Base-by-base conservation (phyloP, 23 red algal species). In the Chondrus crispus region DNA sequence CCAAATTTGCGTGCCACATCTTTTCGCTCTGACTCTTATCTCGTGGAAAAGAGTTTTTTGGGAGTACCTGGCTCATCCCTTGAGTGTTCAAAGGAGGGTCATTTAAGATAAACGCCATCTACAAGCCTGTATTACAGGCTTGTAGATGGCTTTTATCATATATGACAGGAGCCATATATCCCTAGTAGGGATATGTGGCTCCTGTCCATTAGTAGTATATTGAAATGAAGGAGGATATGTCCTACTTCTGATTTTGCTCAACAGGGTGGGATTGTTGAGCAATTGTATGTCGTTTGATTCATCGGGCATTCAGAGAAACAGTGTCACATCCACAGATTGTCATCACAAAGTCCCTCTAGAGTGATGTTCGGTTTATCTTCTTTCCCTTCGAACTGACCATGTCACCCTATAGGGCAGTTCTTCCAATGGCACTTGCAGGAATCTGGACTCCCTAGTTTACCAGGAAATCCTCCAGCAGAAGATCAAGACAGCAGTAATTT, bases 361-460 rank as follows among this genome's bases (percentile, higher is more conserved):
- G 16, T 53, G 29, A 68, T 38, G 33, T 26, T 0, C 24, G 2
- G 1, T 13, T 62, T 60, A 33, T 28, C 52, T 0, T 83, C 78
- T 62, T 83, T 68, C 13, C 78, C 78, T 28, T 58, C 24, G 57
- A 33, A 83, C 9, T 20, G 1, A 35, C 52, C 78, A 83, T 83
- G 78, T 14, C 45, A 60, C 10, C 11, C 40, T 58, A 26, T 83
- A 29, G 78, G 78, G 46, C 78, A 83, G 51, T 83, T 83, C 60
- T 60, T 83, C 78, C 2, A 82, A 7, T 11, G 26, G 12, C 78
- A 82, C 48, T 82, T 82, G 40, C 46, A 82, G 78, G 44, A 60
- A 12, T 82, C 78, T 24, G 2, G 6, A 60, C 47, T 58, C 7
- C 78, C 78, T 0, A 82, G 1, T 37, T 55, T 53, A 24, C 78